Conservation (phyloP, 2,329 filamentous ascomycete species). For the Cryphonectria nitschkei region DNA sequence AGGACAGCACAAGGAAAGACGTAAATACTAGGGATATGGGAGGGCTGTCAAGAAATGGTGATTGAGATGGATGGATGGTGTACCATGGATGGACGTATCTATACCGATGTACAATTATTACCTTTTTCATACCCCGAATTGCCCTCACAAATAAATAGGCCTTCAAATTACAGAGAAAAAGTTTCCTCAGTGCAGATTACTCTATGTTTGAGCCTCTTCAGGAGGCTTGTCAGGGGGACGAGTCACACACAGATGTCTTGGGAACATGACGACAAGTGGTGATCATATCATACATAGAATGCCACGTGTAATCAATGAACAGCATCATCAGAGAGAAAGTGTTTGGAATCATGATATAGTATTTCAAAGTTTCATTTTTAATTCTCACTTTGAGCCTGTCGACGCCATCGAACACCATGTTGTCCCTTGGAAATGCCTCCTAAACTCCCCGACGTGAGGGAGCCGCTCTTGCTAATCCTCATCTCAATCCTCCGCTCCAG, state of each 20-base stretch:
- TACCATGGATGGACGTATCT: neutral
- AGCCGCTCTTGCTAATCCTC: slow-evolving; percentile 24
- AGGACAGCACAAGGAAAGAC: too few relatives aligned
- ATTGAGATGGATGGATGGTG: neutral
- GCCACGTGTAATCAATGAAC: too few relatives aligned
- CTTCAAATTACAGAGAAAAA: too few relatives aligned
- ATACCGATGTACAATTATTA: neutral
- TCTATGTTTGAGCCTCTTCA: too few relatives aligned
- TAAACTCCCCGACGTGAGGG: neutral
- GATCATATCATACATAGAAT: too few relatives aligned
- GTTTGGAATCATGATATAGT: neutral
- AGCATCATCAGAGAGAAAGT: neutral
- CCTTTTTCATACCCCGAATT: neutral
- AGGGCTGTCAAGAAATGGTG: neutral
- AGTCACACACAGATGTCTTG: neutral
- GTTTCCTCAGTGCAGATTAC: too few relatives aligned
- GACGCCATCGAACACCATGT: slow-evolving; percentile 9
- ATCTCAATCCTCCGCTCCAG: slow-evolving; percentile 45
- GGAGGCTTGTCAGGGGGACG: too few relatives aligned
- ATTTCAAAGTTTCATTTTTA: slow-evolving; percentile 6
- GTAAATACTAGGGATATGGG: neutral
- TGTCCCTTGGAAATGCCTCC: neutral
- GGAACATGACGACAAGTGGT: neutral
- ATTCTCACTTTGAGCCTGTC: neutral
- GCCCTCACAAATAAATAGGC: too few relatives aligned